Evolutionary conservation across 1,284 basidiomycete genomes (phyloP), one percentile per base, ranked within the genome.

Genomic region (Mycosarcoma maydis): DNA sequence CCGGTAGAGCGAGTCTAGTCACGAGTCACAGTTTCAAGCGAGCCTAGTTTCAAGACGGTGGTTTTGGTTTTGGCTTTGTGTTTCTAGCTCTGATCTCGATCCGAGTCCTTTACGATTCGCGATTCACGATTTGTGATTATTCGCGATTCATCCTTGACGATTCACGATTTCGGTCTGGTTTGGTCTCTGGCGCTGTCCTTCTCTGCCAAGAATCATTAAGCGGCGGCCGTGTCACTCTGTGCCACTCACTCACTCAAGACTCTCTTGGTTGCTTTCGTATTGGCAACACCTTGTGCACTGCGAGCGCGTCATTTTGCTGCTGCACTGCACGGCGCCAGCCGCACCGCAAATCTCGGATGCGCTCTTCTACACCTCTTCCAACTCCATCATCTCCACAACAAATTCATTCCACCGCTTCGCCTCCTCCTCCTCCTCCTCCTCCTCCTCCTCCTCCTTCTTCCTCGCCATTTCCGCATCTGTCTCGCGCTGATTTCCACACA

Each of bases 361-460:
- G 30, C 36, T 45, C 50, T 45, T 37, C 40, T 37, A 44, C 50
- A 38, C 20, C 50, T 32, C 36, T 37, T 37, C 13, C 42, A 22
- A 38, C 56, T 37, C 56, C 43, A 52, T 52, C 56, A 51, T 59
- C 56, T 51, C 56, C 45, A 52, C 49, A 47, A 22, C 40, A 45
- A 45, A 30, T 49, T 45, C 30, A 49, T 19, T 20, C 38, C 20
- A 24, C 38, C 23, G 17, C 32, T 36, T 45, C 33, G 47, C 19
- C 16, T 34, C 13, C 16, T 34, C 6, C 6, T 2, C 24, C 45
- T 5, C 30, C 36, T 5, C 38, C 26, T 1, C 23, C 45, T 2
- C 29, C 45, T 5, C 30, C 36, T 6, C 38, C 34, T 1, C 29
- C 45, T 4, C 34, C n/a, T 9, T 5, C 32, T 19, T 32, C 17